These are phyloP conservation scores for Chlamydomonas sp. DNA, from an alignment of 139 green algal genomes.

Conservation along the genomic window DNA sequence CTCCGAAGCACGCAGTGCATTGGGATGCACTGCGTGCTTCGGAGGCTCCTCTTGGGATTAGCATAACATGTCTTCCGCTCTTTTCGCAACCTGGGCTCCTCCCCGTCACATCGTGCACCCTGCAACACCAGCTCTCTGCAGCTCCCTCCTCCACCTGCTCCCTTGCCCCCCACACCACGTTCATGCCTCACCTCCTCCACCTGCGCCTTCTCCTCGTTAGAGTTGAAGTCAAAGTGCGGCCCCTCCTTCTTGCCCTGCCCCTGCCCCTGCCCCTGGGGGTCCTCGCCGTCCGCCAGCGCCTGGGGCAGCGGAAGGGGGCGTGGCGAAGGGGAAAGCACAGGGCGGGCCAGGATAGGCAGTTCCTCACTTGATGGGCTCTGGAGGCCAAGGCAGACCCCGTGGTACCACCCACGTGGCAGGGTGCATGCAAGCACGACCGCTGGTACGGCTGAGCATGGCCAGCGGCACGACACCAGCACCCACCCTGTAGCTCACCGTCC, in stretches of 20 bases:
- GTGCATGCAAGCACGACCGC: too few relatives aligned
- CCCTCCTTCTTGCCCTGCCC: conserved; percentile 15
- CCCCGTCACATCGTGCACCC: neutral
- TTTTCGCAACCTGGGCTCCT: too few relatives aligned
- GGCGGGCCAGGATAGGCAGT: too few relatives aligned
- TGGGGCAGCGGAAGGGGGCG: neutral
- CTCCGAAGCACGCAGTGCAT: too few relatives aligned
- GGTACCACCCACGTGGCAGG: too few relatives aligned
- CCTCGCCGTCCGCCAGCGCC: neutral
- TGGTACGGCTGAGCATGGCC: too few relatives aligned
- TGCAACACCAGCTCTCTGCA: neutral
- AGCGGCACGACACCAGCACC: neutral
- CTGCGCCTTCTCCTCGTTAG: conserved; percentile 69
- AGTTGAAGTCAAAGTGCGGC: conserved; percentile 62
- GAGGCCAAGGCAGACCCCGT: too few relatives aligned
- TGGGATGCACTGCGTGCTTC: too few relatives aligned
- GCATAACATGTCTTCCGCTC: too few relatives aligned
- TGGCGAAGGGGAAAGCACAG: too few relatives aligned
- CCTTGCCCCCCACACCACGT: neutral
- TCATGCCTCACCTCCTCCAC: conserved; percentile 62
- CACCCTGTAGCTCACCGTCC: neutral
- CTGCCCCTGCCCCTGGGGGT: neutral
- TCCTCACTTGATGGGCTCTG: too few relatives aligned
- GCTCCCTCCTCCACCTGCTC: neutral
- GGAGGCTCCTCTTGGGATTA: too few relatives aligned